These are phyloP conservation scores for Neocallimastix lanati DNA, from an alignment of 192 early-diverging fungal species.

Conservation along the genomic window DNA sequence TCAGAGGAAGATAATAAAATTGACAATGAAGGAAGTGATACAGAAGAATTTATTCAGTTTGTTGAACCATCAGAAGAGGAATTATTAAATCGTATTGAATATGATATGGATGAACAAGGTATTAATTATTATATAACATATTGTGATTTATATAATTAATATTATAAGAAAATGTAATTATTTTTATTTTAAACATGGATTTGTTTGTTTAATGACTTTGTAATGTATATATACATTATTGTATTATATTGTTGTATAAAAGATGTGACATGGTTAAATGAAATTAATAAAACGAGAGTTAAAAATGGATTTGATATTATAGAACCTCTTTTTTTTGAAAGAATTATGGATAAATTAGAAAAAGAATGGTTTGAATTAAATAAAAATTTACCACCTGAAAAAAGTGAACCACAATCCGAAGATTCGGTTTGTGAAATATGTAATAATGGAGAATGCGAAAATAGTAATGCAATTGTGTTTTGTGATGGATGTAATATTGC, in stretches of 20 bases:
- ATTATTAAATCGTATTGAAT: constrained; percentile 47
- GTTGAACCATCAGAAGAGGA: background rate
- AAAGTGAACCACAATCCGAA: constrained; percentile 39
- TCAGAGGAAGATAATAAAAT: background rate
- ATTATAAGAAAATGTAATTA: too few species aligned
- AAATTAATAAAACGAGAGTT: constrained; percentile 46
- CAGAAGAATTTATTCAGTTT: background rate
- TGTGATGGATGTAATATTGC: constrained; percentile 98
- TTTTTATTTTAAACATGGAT: too few species aligned
- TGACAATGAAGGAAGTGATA: background rate
- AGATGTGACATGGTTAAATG: constrained; percentile 49
- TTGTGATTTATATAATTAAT: too few species aligned
- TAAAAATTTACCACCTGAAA: constrained; percentile 11
- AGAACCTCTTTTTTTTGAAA: constrained; percentile 53
- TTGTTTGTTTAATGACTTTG: too few species aligned
- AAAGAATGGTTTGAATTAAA: constrained; percentile 92
- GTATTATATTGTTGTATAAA: too few species aligned
- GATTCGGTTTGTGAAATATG: constrained; percentile 87
- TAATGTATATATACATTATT: too few species aligned
- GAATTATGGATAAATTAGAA: constrained; percentile 73
- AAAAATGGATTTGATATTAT: constrained; percentile 21
- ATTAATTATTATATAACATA: too few species aligned
- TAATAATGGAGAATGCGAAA: constrained; percentile 97
- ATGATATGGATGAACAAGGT: constrained; percentile 97
- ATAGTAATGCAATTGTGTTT: constrained; percentile 97